phyloP scores from a whole-genome alignment of 192 early-diverging fungal species.

The Coemansia umbellata region DNA sequence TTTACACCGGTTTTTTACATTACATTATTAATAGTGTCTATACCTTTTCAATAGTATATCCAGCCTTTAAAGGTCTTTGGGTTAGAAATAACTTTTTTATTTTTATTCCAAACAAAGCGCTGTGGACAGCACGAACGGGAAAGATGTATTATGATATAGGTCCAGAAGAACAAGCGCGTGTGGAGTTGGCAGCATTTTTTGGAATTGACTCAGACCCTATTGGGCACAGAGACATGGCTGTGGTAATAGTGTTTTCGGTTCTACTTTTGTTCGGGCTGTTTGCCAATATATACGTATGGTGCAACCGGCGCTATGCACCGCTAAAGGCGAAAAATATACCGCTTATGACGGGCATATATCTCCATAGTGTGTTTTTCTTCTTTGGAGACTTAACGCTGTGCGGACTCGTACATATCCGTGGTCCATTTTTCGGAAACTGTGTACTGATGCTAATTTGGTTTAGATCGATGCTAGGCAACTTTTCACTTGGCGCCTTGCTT shows the following conservation, averaged over 20 bases:
- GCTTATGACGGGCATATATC: constrained; percentile 42
- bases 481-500: constrained; percentile 37
- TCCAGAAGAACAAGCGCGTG: constrained; percentile 19
- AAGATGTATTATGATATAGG: constrained; percentile 41
- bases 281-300: constrained; percentile 39
- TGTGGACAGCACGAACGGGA: not conserved
- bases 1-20: not conserved
- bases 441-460: constrained; percentile 47
- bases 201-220: constrained; percentile 29
- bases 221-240: constrained; percentile 29
- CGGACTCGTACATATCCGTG: constrained; percentile 39
- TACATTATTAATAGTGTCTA: not conserved
- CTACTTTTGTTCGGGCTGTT: constrained; percentile 24
- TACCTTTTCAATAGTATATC: not conserved
- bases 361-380: constrained; percentile 46
- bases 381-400: constrained; percentile 45
- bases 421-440: constrained; percentile 41
- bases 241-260: constrained; percentile 13
- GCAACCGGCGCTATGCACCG: constrained; percentile 46
- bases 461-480: constrained; percentile 46
- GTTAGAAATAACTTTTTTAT: not conserved
- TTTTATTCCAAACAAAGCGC: not conserved
- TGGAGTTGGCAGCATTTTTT: constrained; percentile 34
- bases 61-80: not conserved
- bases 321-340: constrained; percentile 53